These are phyloP conservation scores for Trametes pubescens DNA, from an alignment of 1,284 basidiomycete genomes.

Conservation along the genomic window DNA sequence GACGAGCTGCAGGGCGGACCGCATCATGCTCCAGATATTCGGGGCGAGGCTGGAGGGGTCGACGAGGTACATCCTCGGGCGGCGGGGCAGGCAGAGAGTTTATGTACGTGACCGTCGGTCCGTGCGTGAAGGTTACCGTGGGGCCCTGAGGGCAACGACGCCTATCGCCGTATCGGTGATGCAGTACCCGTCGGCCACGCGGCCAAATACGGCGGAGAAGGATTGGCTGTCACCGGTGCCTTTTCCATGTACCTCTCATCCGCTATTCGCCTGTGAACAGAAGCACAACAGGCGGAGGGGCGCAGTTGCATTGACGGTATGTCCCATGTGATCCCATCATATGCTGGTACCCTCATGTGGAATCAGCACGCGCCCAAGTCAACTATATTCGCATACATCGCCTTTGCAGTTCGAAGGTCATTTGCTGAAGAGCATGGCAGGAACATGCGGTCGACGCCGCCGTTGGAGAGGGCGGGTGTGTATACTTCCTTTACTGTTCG, in stretches of 20 bases:
- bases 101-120: constrained; percentile 13
- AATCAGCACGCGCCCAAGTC: not conserved
- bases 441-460: not conserved
- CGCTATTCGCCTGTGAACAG: constrained; percentile 1
- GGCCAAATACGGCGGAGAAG: constrained; percentile 13
- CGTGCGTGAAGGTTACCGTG: not conserved
- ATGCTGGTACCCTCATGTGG: not conserved
- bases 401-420: not conserved
- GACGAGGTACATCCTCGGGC: constrained; percentile 37
- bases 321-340: constrained; percentile 11
- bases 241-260: not conserved
- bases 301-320: not conserved
- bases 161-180: constrained; percentile 19
- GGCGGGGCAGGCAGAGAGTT: constrained; percentile 6
- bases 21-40: constrained; percentile 37
- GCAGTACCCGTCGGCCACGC: constrained; percentile 19
- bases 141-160: constrained; percentile 8
- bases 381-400: not conserved
- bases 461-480: not conserved
- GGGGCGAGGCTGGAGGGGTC: constrained; percentile 35
- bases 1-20: constrained; percentile 35
- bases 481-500: not conserved
- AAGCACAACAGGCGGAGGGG: not conserved
- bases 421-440: not conserved
- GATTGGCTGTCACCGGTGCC: not conserved